Percentiles rank a stretch among this genome's conserved stretches.
These are phyloP conservation scores for Rhodotorula sp. DNA, from an alignment of 1,284 basidiomycete species.

Conservation along the genomic window DNA sequence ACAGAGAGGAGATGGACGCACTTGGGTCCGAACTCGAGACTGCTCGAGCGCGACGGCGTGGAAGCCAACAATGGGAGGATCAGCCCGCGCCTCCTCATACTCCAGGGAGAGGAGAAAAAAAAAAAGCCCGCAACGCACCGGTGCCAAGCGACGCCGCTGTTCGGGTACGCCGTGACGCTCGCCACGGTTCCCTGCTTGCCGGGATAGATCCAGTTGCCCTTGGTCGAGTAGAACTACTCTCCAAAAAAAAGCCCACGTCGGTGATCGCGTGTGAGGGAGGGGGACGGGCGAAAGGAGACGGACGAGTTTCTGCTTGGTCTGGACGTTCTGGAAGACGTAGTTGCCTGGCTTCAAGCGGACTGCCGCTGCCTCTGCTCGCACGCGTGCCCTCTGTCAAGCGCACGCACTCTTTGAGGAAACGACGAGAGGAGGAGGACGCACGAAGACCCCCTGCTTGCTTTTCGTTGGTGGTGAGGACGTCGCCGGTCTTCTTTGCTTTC, in stretches of 20 bases:
- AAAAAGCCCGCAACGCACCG: too few species aligned
- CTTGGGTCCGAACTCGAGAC: slow-evolving; percentile 23
- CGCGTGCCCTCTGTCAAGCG: neutral
- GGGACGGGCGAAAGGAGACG: neutral
- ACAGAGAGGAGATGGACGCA: neutral
- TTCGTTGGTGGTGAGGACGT: slow-evolving; percentile 18
- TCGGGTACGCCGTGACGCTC: neutral
- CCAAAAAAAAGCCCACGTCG: neutral
- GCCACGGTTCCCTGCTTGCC: slow-evolving; percentile 7
- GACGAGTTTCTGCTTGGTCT: slow-evolving; percentile 23
- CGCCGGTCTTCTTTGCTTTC: slow-evolving; percentile 7
- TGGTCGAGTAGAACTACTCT: neutral
- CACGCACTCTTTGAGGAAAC: too few species aligned
- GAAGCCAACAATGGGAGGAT: neutral
- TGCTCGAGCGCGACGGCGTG: neutral
- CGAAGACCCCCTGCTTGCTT: slow-evolving; percentile 17
- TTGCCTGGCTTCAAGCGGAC: slow-evolving; percentile 29
- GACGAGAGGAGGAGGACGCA: slow-evolving; percentile 1
- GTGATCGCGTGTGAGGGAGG: too few species aligned
- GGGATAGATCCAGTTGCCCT: slow-evolving; percentile 31
- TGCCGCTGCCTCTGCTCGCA: slow-evolving; percentile 21
- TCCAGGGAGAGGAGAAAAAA: too few species aligned
- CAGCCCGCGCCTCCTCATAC: neutral
- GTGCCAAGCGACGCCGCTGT: slow-evolving; percentile 15
- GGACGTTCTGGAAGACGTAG: slow-evolving; percentile 32